Conservation (phyloP, 345 rosid species). For the Populus davidiana region DNA sequence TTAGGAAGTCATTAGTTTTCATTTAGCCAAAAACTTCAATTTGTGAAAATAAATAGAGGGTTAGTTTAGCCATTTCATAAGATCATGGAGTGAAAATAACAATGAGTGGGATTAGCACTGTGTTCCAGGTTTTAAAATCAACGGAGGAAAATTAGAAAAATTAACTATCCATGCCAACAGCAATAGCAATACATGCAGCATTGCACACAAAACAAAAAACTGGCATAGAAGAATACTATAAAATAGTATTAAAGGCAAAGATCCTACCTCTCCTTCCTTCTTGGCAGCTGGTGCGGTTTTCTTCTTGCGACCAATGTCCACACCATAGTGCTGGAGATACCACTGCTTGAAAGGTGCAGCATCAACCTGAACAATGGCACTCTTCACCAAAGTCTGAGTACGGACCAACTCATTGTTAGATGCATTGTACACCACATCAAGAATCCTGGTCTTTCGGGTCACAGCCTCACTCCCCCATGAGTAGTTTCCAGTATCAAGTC, state of each 20-base stretch:
- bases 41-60: too few species aligned
- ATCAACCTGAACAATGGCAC: constrained; percentile 31
- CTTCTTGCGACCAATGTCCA: constrained; percentile 33
- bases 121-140: not conserved
- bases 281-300: constrained; percentile 13
- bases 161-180: not conserved
- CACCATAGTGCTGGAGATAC: constrained; percentile 32
- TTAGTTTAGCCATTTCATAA: too few species aligned
- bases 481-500: constrained; percentile 35
- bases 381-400: constrained; percentile 32
- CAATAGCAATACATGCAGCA: not conserved
- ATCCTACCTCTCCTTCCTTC: constrained; percentile 32
- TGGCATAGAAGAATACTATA: not conserved
- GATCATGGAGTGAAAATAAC: too few species aligned
- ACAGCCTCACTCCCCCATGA: constrained; percentile 37
- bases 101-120: too few species aligned
- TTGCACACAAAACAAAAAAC: not conserved
- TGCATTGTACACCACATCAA: constrained; percentile 34
- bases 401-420: constrained; percentile 33
- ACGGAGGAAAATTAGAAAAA: not conserved
- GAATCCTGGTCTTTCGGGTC: constrained; percentile 29
- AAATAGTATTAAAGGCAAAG: too few species aligned
- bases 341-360: constrained; percentile 36
- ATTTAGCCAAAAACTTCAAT: too few species aligned
- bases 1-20: too few species aligned